These are phyloP conservation scores for Lathyrus sativus DNA, from an alignment of 306 rosid genomes.

Conservation along the genomic window DNA sequence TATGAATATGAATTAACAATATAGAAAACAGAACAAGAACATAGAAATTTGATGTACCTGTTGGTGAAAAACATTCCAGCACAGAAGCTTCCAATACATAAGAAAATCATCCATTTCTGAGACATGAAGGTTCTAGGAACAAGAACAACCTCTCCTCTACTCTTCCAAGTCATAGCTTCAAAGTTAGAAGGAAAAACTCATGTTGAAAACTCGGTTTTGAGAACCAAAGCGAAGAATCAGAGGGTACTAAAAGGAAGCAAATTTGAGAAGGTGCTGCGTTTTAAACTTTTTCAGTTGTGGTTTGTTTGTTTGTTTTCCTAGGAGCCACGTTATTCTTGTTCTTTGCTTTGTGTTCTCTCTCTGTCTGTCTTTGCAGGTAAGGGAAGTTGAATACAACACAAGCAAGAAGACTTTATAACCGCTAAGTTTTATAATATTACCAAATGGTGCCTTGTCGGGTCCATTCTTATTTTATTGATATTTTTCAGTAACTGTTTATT, in stretches of 20 bases:
- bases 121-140: conserved; percentile 61
- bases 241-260: conserved; percentile 30
- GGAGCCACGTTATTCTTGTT: conserved; percentile 29
- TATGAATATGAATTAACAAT: neutral
- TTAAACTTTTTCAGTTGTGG: conserved; percentile 1
- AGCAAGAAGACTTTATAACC: conserved; percentile 66
- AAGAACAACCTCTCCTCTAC: conserved; percentile 67
- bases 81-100: conserved; percentile 84
- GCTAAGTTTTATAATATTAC: conserved; percentile 54
- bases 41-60: conserved; percentile 51
- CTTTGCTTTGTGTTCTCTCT: conserved; percentile 41
- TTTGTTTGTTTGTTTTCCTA: conserved; percentile 52
- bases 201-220: neutral
- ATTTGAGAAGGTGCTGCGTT: conserved; percentile 37
- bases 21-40: neutral
- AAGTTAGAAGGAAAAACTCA: conserved; percentile 43
- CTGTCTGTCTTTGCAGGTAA: conserved; percentile 66
- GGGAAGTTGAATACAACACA: conserved; percentile 59
- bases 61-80: conserved; percentile 87
- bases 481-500: conserved; percentile 33
- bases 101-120: conserved; percentile 73
- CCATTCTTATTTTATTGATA: conserved; percentile 40
- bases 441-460: conserved; percentile 49
- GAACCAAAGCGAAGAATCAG: conserved; percentile 30
- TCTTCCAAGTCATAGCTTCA: conserved; percentile 70